Conservation (phyloP, 2,329 filamentous ascomycete species). For the Achaetomium macrosporum region DNA sequence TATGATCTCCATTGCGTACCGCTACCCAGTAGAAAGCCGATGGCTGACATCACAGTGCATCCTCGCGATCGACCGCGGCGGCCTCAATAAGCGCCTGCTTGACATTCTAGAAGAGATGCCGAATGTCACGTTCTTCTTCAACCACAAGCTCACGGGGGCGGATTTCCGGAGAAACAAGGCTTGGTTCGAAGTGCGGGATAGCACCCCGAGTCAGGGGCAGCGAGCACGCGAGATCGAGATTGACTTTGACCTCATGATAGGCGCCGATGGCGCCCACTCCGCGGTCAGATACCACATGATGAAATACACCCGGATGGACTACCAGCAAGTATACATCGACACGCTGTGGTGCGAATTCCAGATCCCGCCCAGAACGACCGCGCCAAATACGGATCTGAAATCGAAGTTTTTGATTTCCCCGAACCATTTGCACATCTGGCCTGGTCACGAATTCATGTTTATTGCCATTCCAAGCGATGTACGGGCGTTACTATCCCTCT, state of each 20-base stretch:
- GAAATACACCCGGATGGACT: conserved; percentile 89
- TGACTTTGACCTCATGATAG: conserved; percentile 86
- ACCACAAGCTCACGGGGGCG: conserved; percentile 85
- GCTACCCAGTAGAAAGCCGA: background rate
- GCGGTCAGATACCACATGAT: conserved; percentile 88
- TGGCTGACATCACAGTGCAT: conserved; percentile 54
- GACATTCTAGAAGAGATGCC: conserved; percentile 76
- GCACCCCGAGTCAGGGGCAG: conserved; percentile 24
- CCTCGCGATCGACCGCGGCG: conserved; percentile 76
- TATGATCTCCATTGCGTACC: conserved; percentile 36
- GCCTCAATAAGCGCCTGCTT: conserved; percentile 75
- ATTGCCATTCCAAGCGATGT: conserved; percentile 81
- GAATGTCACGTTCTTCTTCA: conserved; percentile 89
- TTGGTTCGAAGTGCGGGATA: conserved; percentile 68
- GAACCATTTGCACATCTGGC: conserved; percentile 97
- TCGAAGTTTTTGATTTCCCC: conserved; percentile 72
- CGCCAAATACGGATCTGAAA: conserved; percentile 27
- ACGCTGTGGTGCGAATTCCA: conserved; percentile 96
- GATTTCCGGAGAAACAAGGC: conserved; percentile 75
- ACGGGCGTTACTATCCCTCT: conserved; percentile 23
- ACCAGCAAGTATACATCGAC: conserved; percentile 91
- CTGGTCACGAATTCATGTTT: conserved; percentile 91
- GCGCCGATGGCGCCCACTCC: conserved; percentile 92
- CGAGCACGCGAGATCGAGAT: conserved; percentile 71
- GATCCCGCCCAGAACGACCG: conserved; percentile 51